Evolutionary conservation across 1,284 basidiomycete species (phyloP), one percentile per base, ranked within the genome.

Genomic region (Caloboletus inedulis): DNA sequence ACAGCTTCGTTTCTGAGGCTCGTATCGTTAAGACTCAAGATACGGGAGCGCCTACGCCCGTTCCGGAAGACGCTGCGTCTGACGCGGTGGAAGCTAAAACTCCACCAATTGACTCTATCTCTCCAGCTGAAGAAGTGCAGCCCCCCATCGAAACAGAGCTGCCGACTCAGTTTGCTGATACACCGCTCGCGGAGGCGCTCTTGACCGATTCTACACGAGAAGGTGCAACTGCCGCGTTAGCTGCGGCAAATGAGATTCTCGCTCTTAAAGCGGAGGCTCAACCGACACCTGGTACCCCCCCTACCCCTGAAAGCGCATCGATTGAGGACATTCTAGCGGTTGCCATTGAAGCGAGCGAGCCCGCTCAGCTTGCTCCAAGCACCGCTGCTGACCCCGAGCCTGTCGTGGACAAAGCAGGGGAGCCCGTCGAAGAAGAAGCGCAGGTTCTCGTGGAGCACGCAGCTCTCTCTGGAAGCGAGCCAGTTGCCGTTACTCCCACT

Each of bases 41-140:
- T 18, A 18, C 25, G 41, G 48, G 40, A 9, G 49, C 37, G 13
- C 52, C 62, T 10, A 59, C 62, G 7, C 56, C 66, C 23, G 61
- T 73, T 8, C 72, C 71, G 7, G 70, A 72, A 52, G 53, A 47
- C 4, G 60, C n/a, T n/a, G n/a, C n/a, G n/a, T n/a, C n/a, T n/a
- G n/a, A n/a, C n/a, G n/a, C n/a, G n/a, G n/a, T n/a, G 40, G 41
- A 43, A 23, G 40, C 40, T 16, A 16, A 14, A 21, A 12, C 7
- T 44, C 40, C 4, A 8, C 27, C 47, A n/a, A 25, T n/a, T 23
- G 23, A 21, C 16, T 16, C 42, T 40, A 31, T 25, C 9, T 18
- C 9, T 34, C 19, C 36, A 1, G 30, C 14, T 43, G 33, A 40
- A 31, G 53, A 52, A 34, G 45, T 21, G 0, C 41, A 41, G 7